phyloP scores from a whole-genome alignment of 2,329 filamentous ascomycete species.

The Triangularia verruculosa region DNA sequence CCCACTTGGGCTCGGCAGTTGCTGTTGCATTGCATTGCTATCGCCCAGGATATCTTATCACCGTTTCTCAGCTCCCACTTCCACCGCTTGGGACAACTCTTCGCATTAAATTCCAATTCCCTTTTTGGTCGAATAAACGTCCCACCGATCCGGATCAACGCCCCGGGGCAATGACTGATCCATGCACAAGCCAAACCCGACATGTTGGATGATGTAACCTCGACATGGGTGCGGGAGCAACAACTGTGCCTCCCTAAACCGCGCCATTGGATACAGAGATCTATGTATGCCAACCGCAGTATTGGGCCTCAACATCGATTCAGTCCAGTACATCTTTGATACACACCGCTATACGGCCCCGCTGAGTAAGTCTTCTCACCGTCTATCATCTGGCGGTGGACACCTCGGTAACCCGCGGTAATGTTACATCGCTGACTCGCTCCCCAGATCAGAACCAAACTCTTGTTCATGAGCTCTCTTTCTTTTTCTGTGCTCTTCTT shows the following conservation, averaged over 20 bases:
- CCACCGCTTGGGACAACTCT: neutral
- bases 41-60: slow-evolving; percentile 1
- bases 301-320: neutral
- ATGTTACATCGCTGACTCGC: neutral
- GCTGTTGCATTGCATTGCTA: neutral
- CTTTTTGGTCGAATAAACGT: neutral
- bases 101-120: neutral
- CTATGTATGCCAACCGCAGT: neutral
- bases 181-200: slow-evolving; percentile 10
- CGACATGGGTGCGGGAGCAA: slow-evolving; percentile 1
- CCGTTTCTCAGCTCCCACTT: neutral
- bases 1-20: neutral
- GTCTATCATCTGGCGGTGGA: neutral
- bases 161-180: neutral
- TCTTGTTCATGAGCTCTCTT: neutral
- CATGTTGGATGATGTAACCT: slow-evolving; percentile 15
- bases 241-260: neutral
- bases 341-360: neutral
- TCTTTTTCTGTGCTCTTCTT: neutral
- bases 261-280: neutral
- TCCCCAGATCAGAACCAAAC: neutral
- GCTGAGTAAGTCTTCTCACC: neutral
- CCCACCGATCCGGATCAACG: slow-evolving; percentile 1
- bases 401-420: neutral
- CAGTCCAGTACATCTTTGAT: too few species aligned